phyloP scores from a whole-genome alignment of 1,284 basidiomycete genomes.

The Ustilago curta region DNA sequence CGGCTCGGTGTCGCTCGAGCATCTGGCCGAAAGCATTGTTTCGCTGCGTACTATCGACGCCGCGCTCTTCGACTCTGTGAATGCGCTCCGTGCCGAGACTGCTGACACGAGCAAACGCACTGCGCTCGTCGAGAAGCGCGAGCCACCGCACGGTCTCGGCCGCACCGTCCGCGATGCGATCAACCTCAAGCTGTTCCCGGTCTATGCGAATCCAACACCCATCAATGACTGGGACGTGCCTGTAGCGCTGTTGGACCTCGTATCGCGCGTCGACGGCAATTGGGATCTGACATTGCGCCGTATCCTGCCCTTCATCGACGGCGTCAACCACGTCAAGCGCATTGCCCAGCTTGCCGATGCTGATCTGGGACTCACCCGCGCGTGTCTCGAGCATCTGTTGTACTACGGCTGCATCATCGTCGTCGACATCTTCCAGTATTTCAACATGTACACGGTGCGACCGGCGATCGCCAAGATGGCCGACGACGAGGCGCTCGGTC shows the following conservation, averaged over 20 bases:
- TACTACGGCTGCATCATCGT: conserved; percentile 97
- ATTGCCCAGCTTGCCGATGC: conserved; percentile 94
- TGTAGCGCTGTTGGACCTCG: conserved; percentile 85
- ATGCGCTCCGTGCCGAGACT: conserved; percentile 31
- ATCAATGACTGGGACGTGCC: conserved; percentile 97
- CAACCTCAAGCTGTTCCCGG: conserved; percentile 88
- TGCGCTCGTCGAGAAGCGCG: conserved; percentile 47
- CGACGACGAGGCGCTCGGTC: conserved; percentile 81
- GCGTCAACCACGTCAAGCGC: conserved; percentile 87
- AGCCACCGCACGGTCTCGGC: conserved; percentile 65
- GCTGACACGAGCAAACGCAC: conserved; percentile 24
- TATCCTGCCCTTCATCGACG: conserved; percentile 79
- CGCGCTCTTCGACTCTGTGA: conserved; percentile 44
- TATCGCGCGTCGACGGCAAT: conserved; percentile 83
- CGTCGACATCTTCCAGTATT: conserved; percentile 91
- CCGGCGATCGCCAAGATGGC: conserved; percentile 86
- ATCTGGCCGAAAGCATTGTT: conserved; percentile 51
- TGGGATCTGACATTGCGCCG: conserved; percentile 96
- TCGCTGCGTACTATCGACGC: conserved; percentile 57
- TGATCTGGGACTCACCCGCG: conserved; percentile 83
- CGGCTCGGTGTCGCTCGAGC: conserved; percentile 22
- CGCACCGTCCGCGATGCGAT: conserved; percentile 67
- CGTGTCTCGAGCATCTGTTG: conserved; percentile 92
- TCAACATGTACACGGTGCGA: conserved; percentile 92
- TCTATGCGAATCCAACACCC: conserved; percentile 90